Evolutionary conservation across 2,329 filamentous ascomycete species (phyloP), one percentile per base, ranked within the genome.

Genomic region (Botrytis squamosa): DNA sequence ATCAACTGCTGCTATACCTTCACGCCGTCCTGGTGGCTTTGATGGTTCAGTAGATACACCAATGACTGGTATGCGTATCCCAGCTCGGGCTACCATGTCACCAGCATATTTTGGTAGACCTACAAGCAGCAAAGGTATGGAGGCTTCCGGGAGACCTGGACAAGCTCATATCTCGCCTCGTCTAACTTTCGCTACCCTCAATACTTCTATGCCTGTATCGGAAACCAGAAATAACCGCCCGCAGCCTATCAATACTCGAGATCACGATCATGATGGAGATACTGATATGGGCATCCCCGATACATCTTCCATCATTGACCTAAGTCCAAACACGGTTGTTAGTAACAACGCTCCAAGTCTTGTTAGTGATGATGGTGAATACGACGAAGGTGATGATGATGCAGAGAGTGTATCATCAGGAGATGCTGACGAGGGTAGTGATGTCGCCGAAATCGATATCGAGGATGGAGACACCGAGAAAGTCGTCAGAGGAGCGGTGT

Each of bases 311-410:
- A 88, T 90, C 72, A 85, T 86, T 65, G 89, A 92, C 71, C 82
- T 93, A 73, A 93, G 91, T 78, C 92, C 92, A 8, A 89, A 90
- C 78, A 92, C 91, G 0, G 83, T 90, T 63, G 86, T 91, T 69
- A 92, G 91, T 81, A 93, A 93, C 82, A 92, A 93, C 77, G 92
- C 92, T 14, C 92, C 92, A 36, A 94, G 91, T 78, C 86, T 95
- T 67, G 92, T 94, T 80, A 93, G 92, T 82, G 92, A 95, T 82
- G 92, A 94, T 80, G 91, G 92, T 78, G 92, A 94, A 80, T 93
- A 92, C 79, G 92, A 92, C 77, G 90, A 91, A 72, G 93, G 91
- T 1, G 89, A 92, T 73, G 89, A 89, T 74, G 84, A 84, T 71
- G 88, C 86, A 73, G 88, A 89, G 67, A 85, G 84, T 63, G 76